phyloP scores from a whole-genome alignment of 2,329 filamentous ascomycete genomes.

The Ophiocordyceps camponoti-saundersi region DNA sequence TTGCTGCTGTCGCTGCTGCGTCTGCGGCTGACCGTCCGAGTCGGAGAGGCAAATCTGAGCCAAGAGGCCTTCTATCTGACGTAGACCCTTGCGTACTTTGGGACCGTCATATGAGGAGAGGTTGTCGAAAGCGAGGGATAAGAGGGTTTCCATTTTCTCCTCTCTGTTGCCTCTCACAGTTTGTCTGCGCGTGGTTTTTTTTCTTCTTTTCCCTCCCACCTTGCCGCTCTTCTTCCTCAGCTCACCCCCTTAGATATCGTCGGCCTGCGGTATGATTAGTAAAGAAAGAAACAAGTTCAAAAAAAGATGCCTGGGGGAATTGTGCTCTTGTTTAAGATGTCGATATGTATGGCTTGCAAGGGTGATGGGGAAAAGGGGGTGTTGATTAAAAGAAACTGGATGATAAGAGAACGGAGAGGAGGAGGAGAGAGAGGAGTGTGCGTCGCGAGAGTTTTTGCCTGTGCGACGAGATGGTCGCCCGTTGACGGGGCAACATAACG shows the following conservation, averaged over 20 bases:
- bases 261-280: too few species aligned
- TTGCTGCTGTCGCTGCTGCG: constrained; percentile 7
- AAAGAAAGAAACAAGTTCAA: too few species aligned
- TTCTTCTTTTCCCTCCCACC: not conserved
- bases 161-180: too few species aligned
- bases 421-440: not conserved
- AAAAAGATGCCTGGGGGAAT: too few species aligned
- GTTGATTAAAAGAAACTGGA: not conserved
- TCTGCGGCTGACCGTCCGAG: constrained; percentile 4
- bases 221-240: too few species aligned
- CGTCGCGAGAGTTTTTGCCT: not conserved
- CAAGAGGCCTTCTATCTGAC: constrained; percentile 84
- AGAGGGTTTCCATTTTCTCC: constrained; percentile 62
- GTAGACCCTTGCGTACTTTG: constrained; percentile 85
- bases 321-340: not conserved
- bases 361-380: not conserved
- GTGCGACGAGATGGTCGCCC: not conserved
- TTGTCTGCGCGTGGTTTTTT: too few species aligned
- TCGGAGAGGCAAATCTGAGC: constrained; percentile 79
- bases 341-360: not conserved
- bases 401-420: not conserved
- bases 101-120: constrained; percentile 78
- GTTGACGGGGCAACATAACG: too few species aligned
- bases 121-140: constrained; percentile 91
- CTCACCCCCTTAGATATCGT: too few species aligned